Evolutionary conservation across 2,329 filamentous ascomycete species (phyloP), one percentile per base, ranked within the genome.

Genomic region (Acephala macrosclerotiorum): DNA sequence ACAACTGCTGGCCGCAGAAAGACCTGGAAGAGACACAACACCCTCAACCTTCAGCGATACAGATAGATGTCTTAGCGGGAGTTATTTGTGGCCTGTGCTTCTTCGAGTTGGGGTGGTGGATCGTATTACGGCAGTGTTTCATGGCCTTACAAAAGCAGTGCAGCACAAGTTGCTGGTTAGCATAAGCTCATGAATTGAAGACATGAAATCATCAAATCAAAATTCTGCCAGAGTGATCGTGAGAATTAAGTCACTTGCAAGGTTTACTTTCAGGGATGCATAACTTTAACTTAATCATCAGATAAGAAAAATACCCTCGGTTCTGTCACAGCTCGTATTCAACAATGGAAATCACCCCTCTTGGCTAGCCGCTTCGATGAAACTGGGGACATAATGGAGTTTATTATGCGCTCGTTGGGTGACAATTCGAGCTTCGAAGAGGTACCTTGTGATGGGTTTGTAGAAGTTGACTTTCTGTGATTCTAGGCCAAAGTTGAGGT

Each of bases 1-100:
- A 99, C 96, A 83, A 88, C 87, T 77, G 92, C 94, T 78, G 96
- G 96, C 80, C 90, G 96, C 84, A 95, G 96, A 89, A 97, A 99
- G 94, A 99, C 95, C 83, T 99, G 96, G 96, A 97, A 97, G 93
- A 90, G 92, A 83, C 94, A 97, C 89, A 99, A 99, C 92, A 99
- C 95, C 84, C 91, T 97, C 82, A 97, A 92, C 79, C 93, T 97
- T 83, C 97, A 95, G 94, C 90, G 94, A 84, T 97, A 97, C 92
- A 90, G 94, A 85, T 97, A 92, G 73, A 74, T 71, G 67, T 75
- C 51, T 73, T 75, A 72, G 67, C 56, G 45, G 71, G 69, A 68
- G 66, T 71, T 72, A 60, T 71, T 62, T 57, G 68, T 68, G 63
- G 65, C 65, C 71, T 74, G 58, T 72, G 65, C 61, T 72, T 66